These are phyloP conservation scores for Glycine soja DNA, from an alignment of 306 rosid genomes.

Conservation along the genomic window DNA sequence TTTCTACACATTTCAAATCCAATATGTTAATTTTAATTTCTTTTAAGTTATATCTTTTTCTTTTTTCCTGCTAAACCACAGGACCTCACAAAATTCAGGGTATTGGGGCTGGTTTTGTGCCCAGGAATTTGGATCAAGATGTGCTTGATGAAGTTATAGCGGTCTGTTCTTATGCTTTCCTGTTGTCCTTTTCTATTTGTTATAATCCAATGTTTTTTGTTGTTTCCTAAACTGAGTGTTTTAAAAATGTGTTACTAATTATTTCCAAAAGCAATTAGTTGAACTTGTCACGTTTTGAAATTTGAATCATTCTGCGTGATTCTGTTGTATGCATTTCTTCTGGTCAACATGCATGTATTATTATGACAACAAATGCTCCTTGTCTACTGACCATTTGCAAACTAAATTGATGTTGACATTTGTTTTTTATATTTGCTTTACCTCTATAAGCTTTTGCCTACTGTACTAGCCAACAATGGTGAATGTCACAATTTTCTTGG, in stretches of 20 bases:
- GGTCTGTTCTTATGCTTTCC: constrained; percentile 54
- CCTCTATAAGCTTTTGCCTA: too few species aligned
- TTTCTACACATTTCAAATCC: constrained; percentile 39
- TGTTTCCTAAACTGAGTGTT: neutral
- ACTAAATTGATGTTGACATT: neutral
- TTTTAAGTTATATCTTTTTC: constrained; percentile 33
- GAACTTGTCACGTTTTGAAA: constrained; percentile 20
- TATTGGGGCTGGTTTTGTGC: constrained; percentile 99
- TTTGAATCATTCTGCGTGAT: constrained; percentile 18
- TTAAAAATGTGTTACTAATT: constrained; percentile 15
- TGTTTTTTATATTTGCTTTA: too few species aligned
- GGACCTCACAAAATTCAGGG: constrained; percentile 99
- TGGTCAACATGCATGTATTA: constrained; percentile 1
- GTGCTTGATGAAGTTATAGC: constrained; percentile 85
- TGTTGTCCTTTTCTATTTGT: constrained; percentile 6
- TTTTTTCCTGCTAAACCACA: constrained; percentile 50
- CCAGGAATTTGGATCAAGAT: constrained; percentile 86
- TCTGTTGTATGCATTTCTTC: constrained; percentile 15
- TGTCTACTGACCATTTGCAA: constrained; percentile 8
- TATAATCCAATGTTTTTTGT: constrained; percentile 17
- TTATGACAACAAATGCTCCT: constrained; percentile 8
- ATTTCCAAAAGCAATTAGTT: constrained; percentile 21
- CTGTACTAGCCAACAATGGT: neutral
- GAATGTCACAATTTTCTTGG: constrained; percentile 27
- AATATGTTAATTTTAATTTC: constrained; percentile 14